These are phyloP conservation scores for Microbotryum saponariae DNA, from an alignment of 1,284 basidiomycete genomes.

Conservation along the genomic window DNA sequence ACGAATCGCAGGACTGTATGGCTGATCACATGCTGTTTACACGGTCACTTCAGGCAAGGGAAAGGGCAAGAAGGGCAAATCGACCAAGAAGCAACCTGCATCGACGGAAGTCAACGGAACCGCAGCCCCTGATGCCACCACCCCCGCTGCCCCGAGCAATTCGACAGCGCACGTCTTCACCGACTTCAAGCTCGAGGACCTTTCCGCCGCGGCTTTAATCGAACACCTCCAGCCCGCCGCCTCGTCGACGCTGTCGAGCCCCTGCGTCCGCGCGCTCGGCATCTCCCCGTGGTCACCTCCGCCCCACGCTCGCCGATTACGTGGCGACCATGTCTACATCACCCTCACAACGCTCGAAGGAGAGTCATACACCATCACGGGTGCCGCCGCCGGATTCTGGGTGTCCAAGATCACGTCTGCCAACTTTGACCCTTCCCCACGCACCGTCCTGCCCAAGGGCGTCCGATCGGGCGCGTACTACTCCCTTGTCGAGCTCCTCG, in stretches of 20 bases:
- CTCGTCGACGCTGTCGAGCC: slow-evolving; percentile 13
- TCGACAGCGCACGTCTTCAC: slow-evolving; percentile 20
- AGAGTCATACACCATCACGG: slow-evolving; percentile 49
- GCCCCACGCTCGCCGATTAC: slow-evolving; percentile 47
- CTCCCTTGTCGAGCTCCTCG: slow-evolving; percentile 50
- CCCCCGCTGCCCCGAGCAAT: background rate
- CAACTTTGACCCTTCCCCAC: slow-evolving; percentile 45
- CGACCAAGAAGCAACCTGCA: slow-evolving; percentile 8
- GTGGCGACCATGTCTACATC: slow-evolving; percentile 52
- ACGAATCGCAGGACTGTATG: background rate
- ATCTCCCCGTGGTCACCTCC: slow-evolving; percentile 54
- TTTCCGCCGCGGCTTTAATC: slow-evolving; percentile 10
- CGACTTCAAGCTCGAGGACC: slow-evolving; percentile 12
- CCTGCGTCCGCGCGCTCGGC: slow-evolving; percentile 45
- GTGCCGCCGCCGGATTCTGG: slow-evolving; percentile 50
- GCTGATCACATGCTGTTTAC: background rate
- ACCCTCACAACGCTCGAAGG: slow-evolving; percentile 50
- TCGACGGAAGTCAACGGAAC: background rate
- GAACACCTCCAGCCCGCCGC: slow-evolving; percentile 11
- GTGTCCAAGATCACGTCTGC: slow-evolving; percentile 46
- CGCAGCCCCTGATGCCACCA: background rate
- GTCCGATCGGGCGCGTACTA: slow-evolving; percentile 40
- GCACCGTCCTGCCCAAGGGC: slow-evolving; percentile 34
- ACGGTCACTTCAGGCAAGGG: slow-evolving; percentile 18
- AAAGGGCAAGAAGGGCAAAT: slow-evolving; percentile 24